Percentiles rank a stretch among this genome's conserved stretches.
phyloP scores from a whole-genome alignment of 116 monocot genomes.

The Zostera marina region DNA sequence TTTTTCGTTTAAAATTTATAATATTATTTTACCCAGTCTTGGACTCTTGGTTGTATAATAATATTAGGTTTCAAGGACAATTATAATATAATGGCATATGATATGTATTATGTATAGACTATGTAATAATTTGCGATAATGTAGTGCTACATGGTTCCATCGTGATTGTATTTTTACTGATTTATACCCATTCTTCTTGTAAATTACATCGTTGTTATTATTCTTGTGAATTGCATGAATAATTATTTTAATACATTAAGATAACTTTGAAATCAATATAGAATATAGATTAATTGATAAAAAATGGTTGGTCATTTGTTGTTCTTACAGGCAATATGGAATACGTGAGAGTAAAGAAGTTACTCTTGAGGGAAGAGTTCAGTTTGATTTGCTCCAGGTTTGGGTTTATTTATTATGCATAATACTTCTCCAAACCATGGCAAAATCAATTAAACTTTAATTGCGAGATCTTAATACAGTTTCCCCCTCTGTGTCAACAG shows the following conservation, averaged over 20 bases:
- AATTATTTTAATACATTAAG: neutral
- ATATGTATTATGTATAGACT: no score
- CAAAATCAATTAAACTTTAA: neutral
- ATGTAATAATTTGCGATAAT: neutral
- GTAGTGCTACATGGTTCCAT: no score
- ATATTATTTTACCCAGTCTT: neutral
- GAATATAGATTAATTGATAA: no score
- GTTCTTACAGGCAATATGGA: slow-evolving; percentile 70
- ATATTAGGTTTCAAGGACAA: neutral
- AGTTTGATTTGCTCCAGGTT: slow-evolving; percentile 98
- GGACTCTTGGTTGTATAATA: neutral
- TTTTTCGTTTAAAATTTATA: neutral
- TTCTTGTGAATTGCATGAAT: neutral
- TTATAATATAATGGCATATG: no score
- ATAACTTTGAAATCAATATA: neutral
- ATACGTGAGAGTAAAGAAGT: slow-evolving; percentile 96
- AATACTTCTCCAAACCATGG: neutral
- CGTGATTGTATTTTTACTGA: neutral
- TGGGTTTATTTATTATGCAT: neutral
- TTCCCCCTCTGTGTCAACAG: slow-evolving; percentile 17
- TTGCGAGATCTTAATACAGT: neutral
- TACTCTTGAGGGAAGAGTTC: slow-evolving; percentile 93
- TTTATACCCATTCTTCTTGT: neutral
- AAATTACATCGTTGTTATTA: neutral
- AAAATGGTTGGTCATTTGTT: neutral